These are phyloP conservation scores for Corymbia citriodora DNA, from an alignment of 441 rosid genomes.

Conservation along the genomic window DNA sequence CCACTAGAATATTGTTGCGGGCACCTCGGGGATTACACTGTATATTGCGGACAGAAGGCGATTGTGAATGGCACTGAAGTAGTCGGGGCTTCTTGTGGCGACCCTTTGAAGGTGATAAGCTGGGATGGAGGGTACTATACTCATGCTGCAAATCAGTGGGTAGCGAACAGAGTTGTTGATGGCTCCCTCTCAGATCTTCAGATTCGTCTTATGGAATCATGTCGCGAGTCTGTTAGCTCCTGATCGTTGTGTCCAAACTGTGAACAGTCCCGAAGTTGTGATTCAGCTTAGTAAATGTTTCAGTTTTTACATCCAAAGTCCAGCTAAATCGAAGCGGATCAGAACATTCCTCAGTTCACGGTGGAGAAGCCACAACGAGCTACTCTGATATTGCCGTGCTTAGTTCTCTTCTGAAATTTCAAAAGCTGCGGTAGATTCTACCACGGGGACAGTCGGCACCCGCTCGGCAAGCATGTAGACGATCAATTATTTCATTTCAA, in stretches of 20 bases:
- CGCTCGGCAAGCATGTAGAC: background rate
- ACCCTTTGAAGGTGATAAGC: slow-evolving; percentile 5
- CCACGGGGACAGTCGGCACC: background rate
- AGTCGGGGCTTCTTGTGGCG: background rate
- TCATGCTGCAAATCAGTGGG: slow-evolving; percentile 36
- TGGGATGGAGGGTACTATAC: slow-evolving; percentile 28
- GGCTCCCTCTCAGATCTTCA: slow-evolving; percentile 22
- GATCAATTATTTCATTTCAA: background rate
- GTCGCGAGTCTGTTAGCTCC: background rate
- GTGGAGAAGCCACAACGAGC: background rate
- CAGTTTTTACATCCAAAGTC: background rate
- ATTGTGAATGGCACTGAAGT: slow-evolving; percentile 10
- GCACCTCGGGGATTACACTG: background rate
- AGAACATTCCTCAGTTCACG: background rate
- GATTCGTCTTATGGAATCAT: slow-evolving; percentile 15
- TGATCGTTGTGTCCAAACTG: background rate
- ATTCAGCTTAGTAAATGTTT: background rate
- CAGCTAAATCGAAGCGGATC: background rate
- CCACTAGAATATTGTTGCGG: slow-evolving; percentile 5
- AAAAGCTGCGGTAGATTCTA: background rate
- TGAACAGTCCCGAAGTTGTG: background rate
- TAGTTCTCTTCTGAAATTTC: background rate
- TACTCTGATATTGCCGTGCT: background rate
- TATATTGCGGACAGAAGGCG: slow-evolving; percentile 15
- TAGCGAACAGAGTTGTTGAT: slow-evolving; percentile 16